Evolutionary conservation across 148 eudicot species (phyloP), one percentile per base, ranked within the genome.

Genomic region (Nyssa sinensis): DNA sequence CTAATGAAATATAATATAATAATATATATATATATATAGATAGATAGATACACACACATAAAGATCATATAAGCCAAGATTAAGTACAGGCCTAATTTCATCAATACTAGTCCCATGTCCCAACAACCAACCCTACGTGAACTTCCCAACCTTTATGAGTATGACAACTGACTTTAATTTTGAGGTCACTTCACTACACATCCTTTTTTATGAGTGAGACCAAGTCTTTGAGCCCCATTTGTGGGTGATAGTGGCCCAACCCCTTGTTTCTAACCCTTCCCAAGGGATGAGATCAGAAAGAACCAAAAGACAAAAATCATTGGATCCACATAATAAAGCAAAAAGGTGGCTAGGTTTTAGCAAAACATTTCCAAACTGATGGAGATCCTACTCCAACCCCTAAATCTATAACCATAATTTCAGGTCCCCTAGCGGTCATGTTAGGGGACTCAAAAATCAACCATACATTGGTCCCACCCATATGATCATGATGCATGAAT

Each of bases 341-440:
- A 75, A 69, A 66, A 60, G 80, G 75, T 78, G 28, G 77, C 75
- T 86, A 72, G 78, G 75, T 75, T 78, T 78, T 51, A 67, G 78
- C 58, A 73, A 66, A 71, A 77, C 77, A 81, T 59, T 51, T 77
- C 60, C 70, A 62, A 72, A 68, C 68, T 64, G 70, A 78, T 80
- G 80, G 59, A 78, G 79, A 81, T 82, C 73, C 83, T 81, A 75
- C 71, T 79, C 64, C 79, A 79, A 76, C 66, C 70, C 68, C 70
- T 79, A 78, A 67, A 87, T 87, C 79, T 75, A 65, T 80, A 62
- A 59, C 82, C 85, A 84, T 87, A 75, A 87, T 87, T 84, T 87
- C 84, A 82, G 86, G 88, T 80, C 86, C 79, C 84, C 82, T 83
- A 75, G 59, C 35, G 68, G 75, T 60, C 67, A 72, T 74, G 72